Evolutionary conservation across 192 early-diverging fungal genomes (phyloP).

Genomic region (Coemansia sp.): DNA sequence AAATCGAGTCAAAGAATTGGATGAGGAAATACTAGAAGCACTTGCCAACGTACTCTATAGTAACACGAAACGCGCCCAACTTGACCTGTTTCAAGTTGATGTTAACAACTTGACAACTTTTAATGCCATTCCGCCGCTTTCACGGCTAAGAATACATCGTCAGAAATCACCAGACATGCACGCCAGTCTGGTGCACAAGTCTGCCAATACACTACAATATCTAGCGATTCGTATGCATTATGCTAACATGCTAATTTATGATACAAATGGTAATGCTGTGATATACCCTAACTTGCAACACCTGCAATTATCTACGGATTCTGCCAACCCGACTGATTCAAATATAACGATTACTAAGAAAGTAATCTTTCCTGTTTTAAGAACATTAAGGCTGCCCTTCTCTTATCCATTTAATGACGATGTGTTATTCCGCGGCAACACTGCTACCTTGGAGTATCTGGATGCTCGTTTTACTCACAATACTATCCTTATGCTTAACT

Average conservation of each 20-base stretch:
- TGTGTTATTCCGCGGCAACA: conserved; percentile 11
- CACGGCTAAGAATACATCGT: background rate
- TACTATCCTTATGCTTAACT: background rate
- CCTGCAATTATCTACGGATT: background rate
- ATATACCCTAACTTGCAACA: conserved; percentile 4
- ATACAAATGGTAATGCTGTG: background rate
- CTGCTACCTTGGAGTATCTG: background rate
- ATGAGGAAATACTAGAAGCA: background rate
- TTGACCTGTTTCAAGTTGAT: background rate
- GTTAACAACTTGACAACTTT: background rate
- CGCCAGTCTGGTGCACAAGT: background rate
- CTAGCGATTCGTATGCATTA: background rate
- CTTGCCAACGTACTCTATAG: background rate
- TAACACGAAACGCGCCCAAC: background rate
- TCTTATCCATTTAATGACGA: background rate
- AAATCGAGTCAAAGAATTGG: background rate
- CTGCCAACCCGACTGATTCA: too few species aligned
- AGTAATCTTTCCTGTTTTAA: background rate
- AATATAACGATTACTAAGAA: background rate
- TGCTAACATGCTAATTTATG: background rate
- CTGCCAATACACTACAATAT: background rate
- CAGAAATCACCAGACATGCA: background rate
- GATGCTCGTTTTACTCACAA: background rate
- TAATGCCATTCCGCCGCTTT: background rate
- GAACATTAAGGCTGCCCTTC: background rate